A percentile compares a stretch with the other conserved stretches of the same genome.
phyloP scores from a whole-genome alignment of 495 filamentous ascomycete species.

The Physcia stellaris region DNA sequence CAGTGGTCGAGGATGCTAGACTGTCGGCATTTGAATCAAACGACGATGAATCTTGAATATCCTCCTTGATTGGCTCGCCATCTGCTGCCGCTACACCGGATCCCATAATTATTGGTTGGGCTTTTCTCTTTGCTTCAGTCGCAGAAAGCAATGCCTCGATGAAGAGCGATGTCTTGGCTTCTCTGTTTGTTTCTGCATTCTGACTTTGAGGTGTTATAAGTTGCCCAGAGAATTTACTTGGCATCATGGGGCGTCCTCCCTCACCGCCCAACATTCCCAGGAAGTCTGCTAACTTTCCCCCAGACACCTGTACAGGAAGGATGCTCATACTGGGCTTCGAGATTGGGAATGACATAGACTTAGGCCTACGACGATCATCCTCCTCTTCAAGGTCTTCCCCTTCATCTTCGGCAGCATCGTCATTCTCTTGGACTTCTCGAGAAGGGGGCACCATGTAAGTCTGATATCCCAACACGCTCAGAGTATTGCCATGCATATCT shows the following conservation, averaged over 20 bases:
- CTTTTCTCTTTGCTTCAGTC: not conserved
- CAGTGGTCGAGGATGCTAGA: not conserved
- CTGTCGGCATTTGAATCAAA: too few relatives aligned
- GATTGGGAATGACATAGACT: conserved; percentile 5
- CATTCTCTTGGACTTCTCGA: conserved; percentile 16
- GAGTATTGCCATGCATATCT: conserved; percentile 24
- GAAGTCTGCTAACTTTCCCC: not conserved
- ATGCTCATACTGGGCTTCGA: not conserved
- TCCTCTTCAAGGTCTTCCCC: conserved; percentile 26
- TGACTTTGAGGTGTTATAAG: not conserved
- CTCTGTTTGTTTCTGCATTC: not conserved
- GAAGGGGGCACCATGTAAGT: conserved; percentile 23
- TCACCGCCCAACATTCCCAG: too few relatives aligned
- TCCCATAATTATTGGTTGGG: not conserved
- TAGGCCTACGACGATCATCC: conserved; percentile 1
- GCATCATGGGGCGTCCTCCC: too few relatives aligned
- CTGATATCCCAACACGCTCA: conserved; percentile 54
- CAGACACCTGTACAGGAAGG: not conserved
- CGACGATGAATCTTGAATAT: too few relatives aligned
- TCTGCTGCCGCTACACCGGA: not conserved
- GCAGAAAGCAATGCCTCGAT: not conserved
- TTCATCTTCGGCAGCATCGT: conserved; percentile 22
- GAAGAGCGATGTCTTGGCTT: not conserved
- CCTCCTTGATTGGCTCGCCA: not conserved
- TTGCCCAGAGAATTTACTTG: too few relatives aligned